These are phyloP conservation scores for Neophaeococcomyces aloes DNA, from an alignment of 2,329 filamentous ascomycete genomes.

Conservation along the genomic window DNA sequence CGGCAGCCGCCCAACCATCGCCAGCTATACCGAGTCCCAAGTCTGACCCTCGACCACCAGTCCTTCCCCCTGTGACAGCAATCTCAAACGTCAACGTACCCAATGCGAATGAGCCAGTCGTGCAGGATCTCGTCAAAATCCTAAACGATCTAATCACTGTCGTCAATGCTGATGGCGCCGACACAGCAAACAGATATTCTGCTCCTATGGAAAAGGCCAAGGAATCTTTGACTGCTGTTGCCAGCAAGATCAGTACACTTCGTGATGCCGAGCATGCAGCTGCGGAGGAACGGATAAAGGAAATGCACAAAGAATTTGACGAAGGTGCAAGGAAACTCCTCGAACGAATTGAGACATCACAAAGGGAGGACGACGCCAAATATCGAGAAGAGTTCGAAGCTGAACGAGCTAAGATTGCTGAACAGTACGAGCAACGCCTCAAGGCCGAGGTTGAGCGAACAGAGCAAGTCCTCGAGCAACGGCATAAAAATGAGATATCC, in stretches of 20 bases:
- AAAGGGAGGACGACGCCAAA: slow-evolving; percentile 66
- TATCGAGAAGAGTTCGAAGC: slow-evolving; percentile 83
- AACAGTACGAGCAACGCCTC: slow-evolving; percentile 70
- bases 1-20: slow-evolving; percentile 26
- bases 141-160: slow-evolving; percentile 93
- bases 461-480: slow-evolving; percentile 70
- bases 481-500: slow-evolving; percentile 70
- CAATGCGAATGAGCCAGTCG: slow-evolving; percentile 70
- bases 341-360: slow-evolving; percentile 70
- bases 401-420: slow-evolving; percentile 69
- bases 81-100: slow-evolving; percentile 70
- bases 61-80: slow-evolving; percentile 43
- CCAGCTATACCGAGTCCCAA: slow-evolving; percentile 22
- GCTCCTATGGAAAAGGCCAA: slow-evolving; percentile 77
- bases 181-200: slow-evolving; percentile 57
- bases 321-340: slow-evolving; percentile 79
- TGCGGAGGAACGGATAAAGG: slow-evolving; percentile 63
- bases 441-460: slow-evolving; percentile 69
- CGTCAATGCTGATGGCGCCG: slow-evolving; percentile 66
- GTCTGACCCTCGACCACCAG: slow-evolving; percentile 28
- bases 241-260: slow-evolving; percentile 63
- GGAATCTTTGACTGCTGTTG: slow-evolving; percentile 65
- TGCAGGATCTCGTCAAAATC: slow-evolving; percentile 89
- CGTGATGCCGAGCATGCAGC: slow-evolving; percentile 59
- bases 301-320: slow-evolving; percentile 69